Evolutionary conservation across 176 grass and related monocot species (phyloP).

Genomic region (Phoenix roebelenii): DNA sequence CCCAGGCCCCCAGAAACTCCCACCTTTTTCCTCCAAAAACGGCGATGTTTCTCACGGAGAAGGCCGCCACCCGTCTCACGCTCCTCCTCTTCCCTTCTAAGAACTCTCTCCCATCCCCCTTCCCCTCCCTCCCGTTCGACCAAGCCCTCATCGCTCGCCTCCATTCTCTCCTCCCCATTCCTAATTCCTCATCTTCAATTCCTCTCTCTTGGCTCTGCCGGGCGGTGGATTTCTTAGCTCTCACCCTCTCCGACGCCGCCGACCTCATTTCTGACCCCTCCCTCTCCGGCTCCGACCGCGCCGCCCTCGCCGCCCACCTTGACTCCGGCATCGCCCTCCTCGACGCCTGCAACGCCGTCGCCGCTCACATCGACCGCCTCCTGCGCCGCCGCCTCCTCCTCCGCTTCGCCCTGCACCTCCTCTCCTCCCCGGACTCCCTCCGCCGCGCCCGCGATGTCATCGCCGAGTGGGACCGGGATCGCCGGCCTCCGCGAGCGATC

Average conservation of each 20-base stretch:
- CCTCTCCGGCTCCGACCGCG: background rate
- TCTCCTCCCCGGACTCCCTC: conserved; percentile 13
- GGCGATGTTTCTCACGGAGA: too few species aligned
- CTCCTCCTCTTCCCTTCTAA: conserved; percentile 19
- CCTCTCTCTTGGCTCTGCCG: conserved; percentile 18
- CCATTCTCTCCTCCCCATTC: conserved; percentile 39
- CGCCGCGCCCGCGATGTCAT: conserved; percentile 21
- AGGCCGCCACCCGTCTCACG: conserved; percentile 20
- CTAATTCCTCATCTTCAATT: conserved; percentile 10
- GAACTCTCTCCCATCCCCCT: conserved; percentile 10
- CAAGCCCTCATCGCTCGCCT: conserved; percentile 32
- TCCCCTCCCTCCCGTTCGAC: conserved; percentile 19
- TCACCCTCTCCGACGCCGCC: conserved; percentile 22
- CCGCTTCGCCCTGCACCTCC: conserved; percentile 53
- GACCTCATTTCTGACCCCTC: conserved; percentile 8
- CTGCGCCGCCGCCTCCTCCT: conserved; percentile 50
- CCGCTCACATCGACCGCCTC: conserved; percentile 37
- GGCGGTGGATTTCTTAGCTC: conserved; percentile 1
- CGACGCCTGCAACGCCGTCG: conserved; percentile 54
- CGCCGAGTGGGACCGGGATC: conserved; percentile 5
- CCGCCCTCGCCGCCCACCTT: conserved; percentile 13
- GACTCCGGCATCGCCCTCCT: conserved; percentile 53
- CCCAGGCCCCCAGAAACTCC: too few species aligned
- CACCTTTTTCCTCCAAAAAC: too few species aligned
- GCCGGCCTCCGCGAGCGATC: conserved; percentile 11